Evolutionary conservation across 202 grass and related monocot species (phyloP).

Genomic region (Carex sylvatica): DNA sequence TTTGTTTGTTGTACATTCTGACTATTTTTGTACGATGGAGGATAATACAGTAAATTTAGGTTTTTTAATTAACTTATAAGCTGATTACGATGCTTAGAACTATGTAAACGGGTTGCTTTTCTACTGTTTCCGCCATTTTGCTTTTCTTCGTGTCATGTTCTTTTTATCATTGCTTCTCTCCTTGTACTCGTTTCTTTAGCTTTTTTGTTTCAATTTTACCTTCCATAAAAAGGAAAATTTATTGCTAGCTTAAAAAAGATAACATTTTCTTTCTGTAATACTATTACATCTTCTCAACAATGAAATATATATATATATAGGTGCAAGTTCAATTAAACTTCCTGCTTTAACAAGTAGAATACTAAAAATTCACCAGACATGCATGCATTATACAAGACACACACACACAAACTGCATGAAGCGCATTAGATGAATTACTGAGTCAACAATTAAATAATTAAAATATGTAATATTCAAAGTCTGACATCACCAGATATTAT

Average conservation of each 20-base stretch:
- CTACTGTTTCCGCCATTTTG: background rate
- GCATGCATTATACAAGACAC: background rate
- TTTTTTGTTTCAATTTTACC: no score
- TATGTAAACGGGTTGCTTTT: background rate
- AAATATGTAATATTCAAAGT: background rate
- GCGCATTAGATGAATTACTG: background rate
- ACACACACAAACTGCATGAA: background rate
- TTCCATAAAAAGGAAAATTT: background rate
- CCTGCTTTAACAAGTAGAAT: background rate
- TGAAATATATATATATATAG: background rate
- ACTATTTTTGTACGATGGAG: background rate
- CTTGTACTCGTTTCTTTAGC: background rate
- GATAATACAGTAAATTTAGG: no score
- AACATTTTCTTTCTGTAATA: background rate
- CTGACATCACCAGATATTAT: slow-evolving; percentile 10
- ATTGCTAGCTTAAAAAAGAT: background rate
- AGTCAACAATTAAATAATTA: background rate
- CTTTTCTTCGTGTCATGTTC: background rate
- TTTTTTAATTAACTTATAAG: no score
- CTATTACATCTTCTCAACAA: background rate
- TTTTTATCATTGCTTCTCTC: background rate
- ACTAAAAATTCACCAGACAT: background rate
- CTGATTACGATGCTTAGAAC: background rate
- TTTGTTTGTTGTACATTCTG: no score
- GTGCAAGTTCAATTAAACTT: background rate